Conservation (phyloP, 2,329 filamentous ascomycete genomes). For the Verticillium albo-atrum region DNA sequence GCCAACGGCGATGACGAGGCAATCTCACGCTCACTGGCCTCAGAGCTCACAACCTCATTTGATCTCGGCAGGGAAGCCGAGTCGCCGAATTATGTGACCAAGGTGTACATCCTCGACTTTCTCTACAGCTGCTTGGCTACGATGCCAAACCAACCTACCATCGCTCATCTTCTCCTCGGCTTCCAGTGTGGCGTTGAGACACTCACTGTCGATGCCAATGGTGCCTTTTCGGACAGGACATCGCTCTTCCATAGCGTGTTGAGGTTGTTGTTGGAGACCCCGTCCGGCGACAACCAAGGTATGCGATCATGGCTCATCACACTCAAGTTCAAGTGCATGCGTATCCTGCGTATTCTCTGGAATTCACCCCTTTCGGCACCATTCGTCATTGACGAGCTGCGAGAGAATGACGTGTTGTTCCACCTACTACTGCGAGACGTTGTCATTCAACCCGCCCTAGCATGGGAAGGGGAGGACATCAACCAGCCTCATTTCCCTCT, state of each 20-base stretch:
- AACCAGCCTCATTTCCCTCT: conserved; percentile 63
- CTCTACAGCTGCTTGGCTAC: conserved; percentile 74
- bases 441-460: conserved; percentile 62
- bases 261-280: conserved; percentile 64
- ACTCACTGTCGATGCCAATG: conserved; percentile 62
- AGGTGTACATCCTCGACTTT: conserved; percentile 81
- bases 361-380: conserved; percentile 72
- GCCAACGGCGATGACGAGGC: conserved; percentile 73
- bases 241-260: conserved; percentile 84
- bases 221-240: conserved; percentile 65
- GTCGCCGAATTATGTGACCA: conserved; percentile 73
- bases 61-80: conserved; percentile 69
- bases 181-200: conserved; percentile 73
- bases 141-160: conserved; percentile 71
- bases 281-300: conserved; percentile 55
- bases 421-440: conserved; percentile 68
- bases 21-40: conserved; percentile 70
- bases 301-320: conserved; percentile 66
- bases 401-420: conserved; percentile 75
- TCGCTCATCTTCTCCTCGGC: conserved; percentile 87
- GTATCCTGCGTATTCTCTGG: conserved; percentile 79
- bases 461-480: conserved; percentile 69
- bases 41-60: conserved; percentile 62
- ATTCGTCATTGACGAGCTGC: conserved; percentile 74
- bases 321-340: conserved; percentile 64